A percentile compares a stretch with the other conserved stretches of the same genome.
These are phyloP conservation scores for Trypanosoma avium DNA, from an alignment of 208 protist genomes.

Conservation along the genomic window DNA sequence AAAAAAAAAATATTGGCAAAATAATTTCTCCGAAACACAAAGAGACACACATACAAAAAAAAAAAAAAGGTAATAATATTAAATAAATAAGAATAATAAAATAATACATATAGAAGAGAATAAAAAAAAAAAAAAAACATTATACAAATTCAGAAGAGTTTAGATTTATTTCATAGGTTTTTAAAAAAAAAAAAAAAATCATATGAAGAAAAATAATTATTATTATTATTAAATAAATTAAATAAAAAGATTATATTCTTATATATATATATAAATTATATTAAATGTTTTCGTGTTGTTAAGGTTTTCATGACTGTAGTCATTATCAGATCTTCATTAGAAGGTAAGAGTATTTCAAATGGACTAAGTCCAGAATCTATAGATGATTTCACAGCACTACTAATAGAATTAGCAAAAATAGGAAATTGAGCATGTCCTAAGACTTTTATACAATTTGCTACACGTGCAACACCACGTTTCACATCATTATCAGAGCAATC, in stretches of 20 bases:
- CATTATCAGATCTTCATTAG: constrained; percentile 34
- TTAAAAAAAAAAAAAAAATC: constrained; percentile 7
- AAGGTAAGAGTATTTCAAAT: constrained; percentile 53
- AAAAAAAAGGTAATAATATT: background rate
- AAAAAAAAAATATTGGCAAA: constrained; percentile 1
- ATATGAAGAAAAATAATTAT: too few species aligned
- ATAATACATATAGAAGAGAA: background rate
- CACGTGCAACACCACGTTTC: constrained; percentile 53
- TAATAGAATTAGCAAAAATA: constrained; percentile 62
- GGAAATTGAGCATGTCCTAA: constrained; percentile 43
- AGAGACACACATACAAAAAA: background rate
- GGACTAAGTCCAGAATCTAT: constrained; percentile 46
- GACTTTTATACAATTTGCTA: constrained; percentile 77
- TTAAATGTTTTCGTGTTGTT: constrained; percentile 9
- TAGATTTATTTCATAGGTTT: too few species aligned
- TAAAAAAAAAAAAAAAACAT: background rate
- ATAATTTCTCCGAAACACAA: background rate
- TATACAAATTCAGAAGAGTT: background rate
- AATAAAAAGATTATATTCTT: background rate
- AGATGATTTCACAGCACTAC: constrained; percentile 48
- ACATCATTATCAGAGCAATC: constrained; percentile 16
- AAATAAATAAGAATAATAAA: background rate
- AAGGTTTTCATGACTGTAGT: constrained; percentile 21
- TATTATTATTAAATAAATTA: too few species aligned
- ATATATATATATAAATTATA: too few species aligned